A percentile compares a stretch with the other conserved stretches of the same genome.
phyloP scores from a whole-genome alignment of 1,284 basidiomycete species.

The Moesziomyces sp. region DNA sequence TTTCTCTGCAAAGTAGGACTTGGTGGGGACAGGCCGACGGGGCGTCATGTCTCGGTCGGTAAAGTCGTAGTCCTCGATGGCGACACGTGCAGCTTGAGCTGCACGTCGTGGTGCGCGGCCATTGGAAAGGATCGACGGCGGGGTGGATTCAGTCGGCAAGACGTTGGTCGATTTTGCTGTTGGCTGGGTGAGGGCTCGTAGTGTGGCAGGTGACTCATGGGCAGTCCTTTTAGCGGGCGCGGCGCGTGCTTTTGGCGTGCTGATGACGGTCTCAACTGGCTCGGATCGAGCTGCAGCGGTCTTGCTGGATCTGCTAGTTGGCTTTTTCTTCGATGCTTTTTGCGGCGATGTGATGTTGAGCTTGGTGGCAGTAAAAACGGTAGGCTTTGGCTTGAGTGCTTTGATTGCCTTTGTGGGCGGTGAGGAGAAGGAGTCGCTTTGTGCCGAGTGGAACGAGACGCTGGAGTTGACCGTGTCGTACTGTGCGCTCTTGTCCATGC shows the following conservation, averaged over 20 bases:
- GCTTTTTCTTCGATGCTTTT: not conserved
- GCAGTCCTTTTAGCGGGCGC: not conserved
- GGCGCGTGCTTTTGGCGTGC: constrained; percentile 14
- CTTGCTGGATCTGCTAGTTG: constrained; percentile 1
- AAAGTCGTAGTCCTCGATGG: constrained; percentile 45
- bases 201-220: constrained; percentile 8
- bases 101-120: constrained; percentile 34
- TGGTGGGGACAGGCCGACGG: constrained; percentile 38
- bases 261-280: not conserved
- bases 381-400: not conserved
- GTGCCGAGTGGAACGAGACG: constrained; percentile 25
- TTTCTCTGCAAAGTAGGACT: constrained; percentile 43
- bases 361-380: constrained; percentile 1
- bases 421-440: not conserved
- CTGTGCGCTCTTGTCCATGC: constrained; percentile 10
- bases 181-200: constrained; percentile 1
- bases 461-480: constrained; percentile 36
- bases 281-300: not conserved
- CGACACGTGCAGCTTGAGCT: constrained; percentile 36
- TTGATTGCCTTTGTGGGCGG: not conserved
- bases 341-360: not conserved
- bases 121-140: constrained; percentile 11
- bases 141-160: constrained; percentile 20
- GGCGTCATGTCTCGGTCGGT: constrained; percentile 46
- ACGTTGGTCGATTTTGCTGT: not conserved